Evolutionary conservation across 257 asterid genomes (phyloP).

Genomic region (Lantana camara): DNA sequence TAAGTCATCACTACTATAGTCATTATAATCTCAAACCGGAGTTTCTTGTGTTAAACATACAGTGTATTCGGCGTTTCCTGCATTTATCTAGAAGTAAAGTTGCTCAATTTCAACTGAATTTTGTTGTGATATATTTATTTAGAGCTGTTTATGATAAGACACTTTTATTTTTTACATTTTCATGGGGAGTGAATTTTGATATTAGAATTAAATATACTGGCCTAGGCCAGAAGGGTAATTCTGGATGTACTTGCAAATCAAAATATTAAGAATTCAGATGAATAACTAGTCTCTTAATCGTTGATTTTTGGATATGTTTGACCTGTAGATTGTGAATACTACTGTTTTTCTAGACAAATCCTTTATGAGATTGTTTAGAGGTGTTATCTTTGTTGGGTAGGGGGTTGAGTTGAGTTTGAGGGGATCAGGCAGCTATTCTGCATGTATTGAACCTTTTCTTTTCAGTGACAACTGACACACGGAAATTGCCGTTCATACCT

Average conservation of each 20-base stretch:
- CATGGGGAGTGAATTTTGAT: not conserved
- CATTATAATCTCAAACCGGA: not conserved
- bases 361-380: not conserved
- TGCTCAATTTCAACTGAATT: not conserved
- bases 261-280: constrained; percentile 11
- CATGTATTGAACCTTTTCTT: no score
- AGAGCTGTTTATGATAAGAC: not conserved
- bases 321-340: not conserved
- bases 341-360: not conserved
- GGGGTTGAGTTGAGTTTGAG: constrained; percentile 14
- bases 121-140: not conserved
- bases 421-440: constrained; percentile 8
- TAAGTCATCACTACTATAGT: constrained; percentile 7
- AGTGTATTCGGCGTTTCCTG: not conserved
- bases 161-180: not conserved
- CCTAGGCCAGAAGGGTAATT: not conserved
- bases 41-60: not conserved
- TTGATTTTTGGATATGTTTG: constrained; percentile 3
- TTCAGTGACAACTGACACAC: no score
- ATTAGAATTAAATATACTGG: not conserved
- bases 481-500: constrained; percentile 1
- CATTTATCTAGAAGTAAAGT: constrained; percentile 3
- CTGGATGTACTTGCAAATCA: constrained; percentile 7
- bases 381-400: no score
- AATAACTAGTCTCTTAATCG: not conserved